These are phyloP conservation scores for Prototheca wickerhamii DNA, from an alignment of 163 green algal genomes.

Conservation along the genomic window DNA sequence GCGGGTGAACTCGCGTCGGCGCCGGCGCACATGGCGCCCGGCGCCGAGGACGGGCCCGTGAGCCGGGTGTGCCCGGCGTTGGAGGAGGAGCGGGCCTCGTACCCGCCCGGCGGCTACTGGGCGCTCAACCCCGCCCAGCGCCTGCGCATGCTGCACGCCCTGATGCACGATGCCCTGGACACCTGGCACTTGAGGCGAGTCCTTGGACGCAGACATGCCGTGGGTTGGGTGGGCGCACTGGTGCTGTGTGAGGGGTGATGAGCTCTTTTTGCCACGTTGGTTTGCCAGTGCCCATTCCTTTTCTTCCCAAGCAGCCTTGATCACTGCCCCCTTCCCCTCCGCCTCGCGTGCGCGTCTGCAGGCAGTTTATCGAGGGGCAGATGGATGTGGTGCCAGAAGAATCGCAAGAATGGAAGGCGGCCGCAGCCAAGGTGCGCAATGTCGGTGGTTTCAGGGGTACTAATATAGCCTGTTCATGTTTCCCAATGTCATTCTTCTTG, in stretches of 20 bases:
- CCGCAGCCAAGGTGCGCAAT: not conserved
- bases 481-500: not conserved
- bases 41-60: not conserved
- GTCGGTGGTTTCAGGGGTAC: no score
- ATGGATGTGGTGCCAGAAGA: not conserved
- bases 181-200: constrained; percentile 30
- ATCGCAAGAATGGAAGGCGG: not conserved
- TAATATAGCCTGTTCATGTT: no score
- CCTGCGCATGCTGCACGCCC: constrained; percentile 28
- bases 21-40: not conserved
- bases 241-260: no score
- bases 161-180: constrained; percentile 40
- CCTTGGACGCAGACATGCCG: no score
- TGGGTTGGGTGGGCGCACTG: no score
- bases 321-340: no score
- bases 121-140: constrained; percentile 11
- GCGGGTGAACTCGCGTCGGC: not conserved
- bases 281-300: no score
- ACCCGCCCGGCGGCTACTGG: constrained; percentile 36
- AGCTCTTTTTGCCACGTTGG: no score
- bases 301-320: no score
- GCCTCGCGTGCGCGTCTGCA: not conserved
- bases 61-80: not conserved
- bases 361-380: not conserved
- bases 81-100: constrained; percentile 1